These are phyloP conservation scores for Dryas octopetala DNA, from an alignment of 306 rosid species.

Conservation along the genomic window DNA sequence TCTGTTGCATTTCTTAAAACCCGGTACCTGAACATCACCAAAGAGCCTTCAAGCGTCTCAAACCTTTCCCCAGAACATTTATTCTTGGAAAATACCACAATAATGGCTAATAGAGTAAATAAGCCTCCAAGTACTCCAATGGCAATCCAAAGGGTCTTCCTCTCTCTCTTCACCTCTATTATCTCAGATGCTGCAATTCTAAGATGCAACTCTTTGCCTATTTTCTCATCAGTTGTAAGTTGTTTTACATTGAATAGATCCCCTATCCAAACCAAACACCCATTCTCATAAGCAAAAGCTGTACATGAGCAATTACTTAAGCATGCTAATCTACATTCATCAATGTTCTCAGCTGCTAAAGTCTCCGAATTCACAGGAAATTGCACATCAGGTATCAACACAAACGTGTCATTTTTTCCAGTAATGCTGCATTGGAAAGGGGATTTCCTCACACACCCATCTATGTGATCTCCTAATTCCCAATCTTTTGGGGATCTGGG, in stretches of 20 bases:
- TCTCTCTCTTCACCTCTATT: not conserved
- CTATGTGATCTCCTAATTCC: conserved; percentile 7
- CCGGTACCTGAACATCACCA: conserved; percentile 31
- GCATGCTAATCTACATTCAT: conserved; percentile 27
- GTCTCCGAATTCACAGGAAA: conserved; percentile 5
- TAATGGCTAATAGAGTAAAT: not conserved
- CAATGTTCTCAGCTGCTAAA: not conserved
- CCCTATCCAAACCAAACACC: conserved; percentile 25
- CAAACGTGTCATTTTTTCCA: conserved; percentile 10
- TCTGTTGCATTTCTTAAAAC: conserved; percentile 37
- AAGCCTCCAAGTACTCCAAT: conserved; percentile 13
- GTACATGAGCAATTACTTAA: conserved; percentile 25
- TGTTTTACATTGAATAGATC: not conserved
- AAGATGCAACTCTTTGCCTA: conserved; percentile 15
- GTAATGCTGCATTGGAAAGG: conserved; percentile 3
- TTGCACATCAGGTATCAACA: not conserved
- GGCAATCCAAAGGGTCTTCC: conserved; percentile 7
- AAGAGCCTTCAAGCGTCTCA: conserved; percentile 25
- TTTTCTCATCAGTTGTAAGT: not conserved
- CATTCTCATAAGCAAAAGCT: conserved; percentile 22
- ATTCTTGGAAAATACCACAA: conserved; percentile 3
- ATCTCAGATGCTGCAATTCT: conserved; percentile 7
- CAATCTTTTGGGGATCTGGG: conserved; percentile 1
- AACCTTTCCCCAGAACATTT: conserved; percentile 4
- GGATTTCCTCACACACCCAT: conserved; percentile 27